Percentiles rank a stretch among this genome's conserved stretches.
Conservation (phyloP, 169 alveolate genomes). For the Eimeria falciformis region DNA sequence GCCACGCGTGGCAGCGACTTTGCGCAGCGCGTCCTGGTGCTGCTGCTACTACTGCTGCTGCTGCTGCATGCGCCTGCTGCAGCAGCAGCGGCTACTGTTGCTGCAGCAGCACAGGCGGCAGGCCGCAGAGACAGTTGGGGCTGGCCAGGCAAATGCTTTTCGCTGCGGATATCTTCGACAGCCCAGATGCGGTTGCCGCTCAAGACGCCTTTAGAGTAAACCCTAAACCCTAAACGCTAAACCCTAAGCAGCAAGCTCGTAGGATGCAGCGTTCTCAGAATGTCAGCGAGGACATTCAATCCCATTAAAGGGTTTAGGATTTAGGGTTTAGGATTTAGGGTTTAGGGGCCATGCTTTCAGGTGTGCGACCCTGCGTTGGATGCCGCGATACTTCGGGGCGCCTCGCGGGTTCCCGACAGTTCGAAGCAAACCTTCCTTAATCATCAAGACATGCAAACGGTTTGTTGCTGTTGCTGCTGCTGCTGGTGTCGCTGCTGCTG, state of each 20-base stretch:
- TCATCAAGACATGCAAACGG: constrained; percentile 37
- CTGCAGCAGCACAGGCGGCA: constrained; percentile 65
- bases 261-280: background rate
- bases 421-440: constrained; percentile 31
- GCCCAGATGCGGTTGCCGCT: constrained; percentile 40
- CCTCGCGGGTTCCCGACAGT: constrained; percentile 50
- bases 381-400: constrained; percentile 52
- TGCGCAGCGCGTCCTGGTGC: constrained; percentile 37
- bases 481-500: background rate
- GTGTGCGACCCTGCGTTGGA: constrained; percentile 61
- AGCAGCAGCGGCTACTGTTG: constrained; percentile 49
- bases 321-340: constrained; percentile 39
- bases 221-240: constrained; percentile 13
- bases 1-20: constrained; percentile 61
- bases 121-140: constrained; percentile 46
- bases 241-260: constrained; percentile 7
- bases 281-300: background rate
- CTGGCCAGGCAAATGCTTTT: constrained; percentile 21
- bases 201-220: constrained; percentile 27
- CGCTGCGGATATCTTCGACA: constrained; percentile 40
- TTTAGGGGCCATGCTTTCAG: background rate
- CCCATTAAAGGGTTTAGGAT: background rate
- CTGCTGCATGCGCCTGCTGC: constrained; percentile 1
- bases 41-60: background rate
- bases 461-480: constrained; percentile 31